Evolutionary conservation across 805 yeast species (phyloP), one percentile per base, ranked within the genome.

Genomic region (Peterozyma toletana): DNA sequence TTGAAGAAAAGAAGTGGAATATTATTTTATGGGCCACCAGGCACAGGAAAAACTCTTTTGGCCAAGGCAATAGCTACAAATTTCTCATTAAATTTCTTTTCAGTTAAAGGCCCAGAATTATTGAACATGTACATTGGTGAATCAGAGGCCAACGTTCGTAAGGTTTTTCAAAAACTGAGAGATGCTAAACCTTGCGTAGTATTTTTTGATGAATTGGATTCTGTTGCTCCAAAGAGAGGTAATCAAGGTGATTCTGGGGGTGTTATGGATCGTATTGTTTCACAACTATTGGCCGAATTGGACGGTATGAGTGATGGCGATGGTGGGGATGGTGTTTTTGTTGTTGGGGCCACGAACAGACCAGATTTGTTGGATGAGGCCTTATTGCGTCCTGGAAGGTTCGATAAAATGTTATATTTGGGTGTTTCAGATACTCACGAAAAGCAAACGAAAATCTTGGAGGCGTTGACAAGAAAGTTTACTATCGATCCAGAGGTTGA

Each of bases 191-290:
- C 99, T 1, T 93, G 99, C 69, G 97, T 93, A 15, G 89, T 93
- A 14, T 93, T 93, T 63, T 93, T 93, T 58, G 99, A 93, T 66
- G 99, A 93, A 65, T 73, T 93, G 63, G 99, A 93, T 64, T 89
- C 97, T 1, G 97, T 93, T 1, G 99, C 99, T 0, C 98, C 98
- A 2, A 91, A 93, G 60, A 80, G 98, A 68, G 99, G 99, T 29
- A 90, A 91, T 59, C 97, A 93, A 58, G 98, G 99, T 18, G 99
- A 93, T 62, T 89, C 97, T 2, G 98, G 98, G 14, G 99, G 98
- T 52, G 98, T 93, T 2, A 93, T 93, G 99, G 99, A 93, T 59
- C 77, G 99, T 62, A 93, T 93, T 50, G 99, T 93, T 0, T 90
- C 97, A 0, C 99, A 93, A 61, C 67, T 93, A 35, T 69, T 93